Evolutionary conservation across 2,329 filamentous ascomycete genomes (phyloP), one percentile per base, ranked within the genome.

Genomic region (Botrytis fabae): DNA sequence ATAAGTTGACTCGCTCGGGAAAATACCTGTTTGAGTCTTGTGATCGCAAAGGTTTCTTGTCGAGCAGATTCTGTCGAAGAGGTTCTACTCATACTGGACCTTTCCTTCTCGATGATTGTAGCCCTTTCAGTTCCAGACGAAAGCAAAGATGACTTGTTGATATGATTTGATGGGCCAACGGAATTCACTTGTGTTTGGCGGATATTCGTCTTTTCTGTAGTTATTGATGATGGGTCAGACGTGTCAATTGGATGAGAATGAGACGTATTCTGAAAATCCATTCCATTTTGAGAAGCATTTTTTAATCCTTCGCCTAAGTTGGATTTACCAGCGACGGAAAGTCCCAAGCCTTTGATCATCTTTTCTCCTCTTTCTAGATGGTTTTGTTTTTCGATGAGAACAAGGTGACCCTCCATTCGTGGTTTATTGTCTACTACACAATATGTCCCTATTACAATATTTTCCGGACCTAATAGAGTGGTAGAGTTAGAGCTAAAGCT

Each of bases 371-470:
- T 84, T 75, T 82, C 85, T 75, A 84, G 85, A 76, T 85, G 86
- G 71, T 84, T 85, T 70, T 80, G 84, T 75, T 81, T 85, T 76
- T 84, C 84, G 66, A 83, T 86, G 83, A 84, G 86, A 80, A 89
- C 88, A 14, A 92, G 79, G 73, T 91, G 89, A 28, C 88, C 87
- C 18, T 68, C 70, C 64, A 85, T 76, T 28, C 88, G 85, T 0
- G 87, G 85, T 25, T 83, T 83, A 46, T 86, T 85, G 75, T 91
- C 89, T 2, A 90, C 82, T 3, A 91, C 85, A 72, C 87, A 87
- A 72, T 88, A 88, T 20, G 86, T 86, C 22, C 90, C 90, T 69
- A 92, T 88, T 60, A 85, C 85, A 62, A 75, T 68, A 9, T 78
- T 77, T 9, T 73, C 69, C n/a, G 14, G 71, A 65, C 70, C 70